Base-by-base conservation (phyloP, 768 basidiomycete species). In the Auriscalpium microsporum region DNA sequence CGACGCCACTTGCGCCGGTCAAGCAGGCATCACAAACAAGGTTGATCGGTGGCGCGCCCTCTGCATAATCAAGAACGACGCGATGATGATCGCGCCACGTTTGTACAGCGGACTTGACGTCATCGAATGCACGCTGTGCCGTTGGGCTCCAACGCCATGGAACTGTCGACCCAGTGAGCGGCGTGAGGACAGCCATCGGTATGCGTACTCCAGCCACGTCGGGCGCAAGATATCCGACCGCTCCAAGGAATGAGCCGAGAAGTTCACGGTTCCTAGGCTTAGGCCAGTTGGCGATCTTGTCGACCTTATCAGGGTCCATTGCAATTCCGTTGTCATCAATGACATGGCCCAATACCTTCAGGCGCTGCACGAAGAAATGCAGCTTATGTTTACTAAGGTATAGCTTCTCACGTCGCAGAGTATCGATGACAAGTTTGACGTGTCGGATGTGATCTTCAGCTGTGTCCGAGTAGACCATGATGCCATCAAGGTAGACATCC, bases 381-480 rank as follows among this genome's bases (percentile, higher is more conserved):
- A 74, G 63, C 54, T 78, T 77, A 0, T 58, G 36, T 2, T 58
- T 46, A 35, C 68, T 72, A 0, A 76, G 62, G 64, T 71, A 77
- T 1, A 77, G 61, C 45, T 65, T 62, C 17, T 75, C 69, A 0
- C 54, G 17, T 0, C 60, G 47, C 0, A 78, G 61, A 0, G 72
- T 62, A 16, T 66, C 66, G 10, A 78, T 65, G 8, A 77, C 66
- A 5, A 65, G 53, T 7, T 56, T 48, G 0, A 72, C 62, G 46
- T 73, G 67, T 10, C 58, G 21, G 1, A 71, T 36, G 35, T 73
- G 73, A 0, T 68, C 68, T 8, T 67, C 63, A 0, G 65, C 21
- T 0, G 62, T 61, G 10, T 68, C 52, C 3, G 71, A 72, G 52
- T 67, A 72, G 21, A 73, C 58, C 2, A 72, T 52, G 17, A 76